Percentiles rank a stretch among this genome's conserved stretches.
Conservation (phyloP, 495 filamentous ascomycete species). For the Aspergillus egyptiacus region DNA sequence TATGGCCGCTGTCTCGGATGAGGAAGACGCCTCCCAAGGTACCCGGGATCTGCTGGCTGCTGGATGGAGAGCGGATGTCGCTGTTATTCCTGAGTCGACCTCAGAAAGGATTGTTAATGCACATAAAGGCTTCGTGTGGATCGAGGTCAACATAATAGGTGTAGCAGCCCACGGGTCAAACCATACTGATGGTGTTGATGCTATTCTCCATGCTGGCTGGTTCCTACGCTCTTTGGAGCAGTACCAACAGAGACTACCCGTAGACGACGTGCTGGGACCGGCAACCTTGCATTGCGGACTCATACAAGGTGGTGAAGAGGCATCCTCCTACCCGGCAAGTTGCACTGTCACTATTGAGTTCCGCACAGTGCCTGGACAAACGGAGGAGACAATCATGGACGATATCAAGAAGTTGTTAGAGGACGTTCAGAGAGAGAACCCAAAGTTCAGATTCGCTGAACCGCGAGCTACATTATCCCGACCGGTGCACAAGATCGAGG, state of each 20-base stretch:
- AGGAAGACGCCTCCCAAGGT: conserved; percentile 41
- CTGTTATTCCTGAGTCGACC: conserved; percentile 40
- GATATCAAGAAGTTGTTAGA: conserved; percentile 26
- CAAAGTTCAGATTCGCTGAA: conserved; percentile 23
- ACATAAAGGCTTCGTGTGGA: conserved; percentile 46
- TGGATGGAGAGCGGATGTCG: conserved; percentile 44
- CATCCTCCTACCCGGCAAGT: conserved; percentile 41
- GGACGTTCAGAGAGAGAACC: conserved; percentile 16
- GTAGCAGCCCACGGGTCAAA: conserved; percentile 44
- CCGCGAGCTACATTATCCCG: conserved; percentile 31
- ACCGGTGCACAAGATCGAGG: conserved; percentile 28
- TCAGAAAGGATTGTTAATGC: conserved; percentile 28
- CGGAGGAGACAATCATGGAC: conserved; percentile 21
- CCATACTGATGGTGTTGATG: conserved; percentile 34
- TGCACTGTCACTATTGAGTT: conserved; percentile 41
- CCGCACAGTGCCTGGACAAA: conserved; percentile 38
- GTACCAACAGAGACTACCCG: conserved; percentile 27
- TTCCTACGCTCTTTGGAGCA: conserved; percentile 38
- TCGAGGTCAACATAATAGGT: conserved; percentile 40
- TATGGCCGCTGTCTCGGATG: conserved; percentile 43
- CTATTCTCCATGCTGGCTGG: conserved; percentile 39
- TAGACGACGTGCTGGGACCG: conserved; percentile 28
- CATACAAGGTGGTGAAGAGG: conserved; percentile 43
- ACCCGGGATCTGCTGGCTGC: conserved; percentile 40
- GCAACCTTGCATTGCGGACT: conserved; percentile 40